Conservation (phyloP, 148 eudicot species). For the Cornus kousa region DNA sequence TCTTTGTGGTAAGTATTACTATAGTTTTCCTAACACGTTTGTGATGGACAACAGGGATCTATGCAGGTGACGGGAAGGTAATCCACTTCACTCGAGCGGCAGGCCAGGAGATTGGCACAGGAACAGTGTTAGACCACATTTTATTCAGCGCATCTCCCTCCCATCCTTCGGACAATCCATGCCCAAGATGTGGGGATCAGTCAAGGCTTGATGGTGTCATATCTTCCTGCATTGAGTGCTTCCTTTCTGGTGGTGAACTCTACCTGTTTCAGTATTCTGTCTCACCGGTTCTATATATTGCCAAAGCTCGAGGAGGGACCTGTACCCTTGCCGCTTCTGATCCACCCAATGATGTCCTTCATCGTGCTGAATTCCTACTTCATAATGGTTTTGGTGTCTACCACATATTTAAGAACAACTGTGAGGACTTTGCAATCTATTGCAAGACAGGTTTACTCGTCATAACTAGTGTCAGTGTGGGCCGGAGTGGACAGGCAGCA, state of each 20-base stretch:
- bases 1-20: constrained; percentile 1
- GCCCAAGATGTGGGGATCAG: constrained; percentile 76
- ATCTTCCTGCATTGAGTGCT: constrained; percentile 86
- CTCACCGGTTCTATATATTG: constrained; percentile 57
- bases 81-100: constrained; percentile 88
- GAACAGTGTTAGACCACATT: constrained; percentile 67
- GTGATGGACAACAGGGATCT: constrained; percentile 55
- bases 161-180: constrained; percentile 38
- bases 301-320: constrained; percentile 88
- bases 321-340: constrained; percentile 81
- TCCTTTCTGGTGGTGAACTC: constrained; percentile 74
- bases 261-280: constrained; percentile 66
- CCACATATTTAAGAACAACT: constrained; percentile 85
- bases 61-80: constrained; percentile 73
- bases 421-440: constrained; percentile 91
- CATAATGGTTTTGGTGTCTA: constrained; percentile 86
- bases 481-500: constrained; percentile 85
- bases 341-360: constrained; percentile 61
- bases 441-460: constrained; percentile 81
- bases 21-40: not conserved
- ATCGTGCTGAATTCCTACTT: constrained; percentile 69
- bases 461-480: constrained; percentile 59
- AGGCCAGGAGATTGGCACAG: constrained; percentile 86
- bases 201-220: constrained; percentile 65
- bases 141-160: constrained; percentile 72